Evolutionary conservation across 1,139 yeast species (phyloP), one percentile per base, ranked within the genome.

Genomic region (Hyphopichia wangnamkhiaoensis): DNA sequence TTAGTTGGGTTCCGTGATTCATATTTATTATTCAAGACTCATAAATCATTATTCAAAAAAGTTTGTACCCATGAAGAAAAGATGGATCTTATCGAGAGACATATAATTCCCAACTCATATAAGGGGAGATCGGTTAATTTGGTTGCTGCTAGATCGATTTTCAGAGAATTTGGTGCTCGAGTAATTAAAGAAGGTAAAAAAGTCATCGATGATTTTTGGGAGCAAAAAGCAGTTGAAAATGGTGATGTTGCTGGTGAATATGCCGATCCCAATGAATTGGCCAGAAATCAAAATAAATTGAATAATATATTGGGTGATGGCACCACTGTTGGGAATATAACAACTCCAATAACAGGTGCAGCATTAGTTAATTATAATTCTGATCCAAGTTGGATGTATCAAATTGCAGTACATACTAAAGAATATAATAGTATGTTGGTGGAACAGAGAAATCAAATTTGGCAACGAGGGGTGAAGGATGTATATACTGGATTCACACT

Each of bases 1-100:
- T 80, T 91, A 53, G 90, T 91, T 50, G 98, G 98, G 3, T 90
- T 90, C 64, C 76, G 98, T 52, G 98, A 93, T 59, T 89, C 97
- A 1, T 91, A 93, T 54, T 72, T 90, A 41, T 72, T 93, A 45
- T 93, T 93, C 68, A 95, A 90, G 57, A 87, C 91, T 37, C 97
- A 93, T 63, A 69, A 75, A 40, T 65, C 74, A 35, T 70, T 93
- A 39, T 84, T 77, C 68, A 89, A 91, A 58, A 79, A 86, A 45
- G 81, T 86, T 14, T 74, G 93, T 34, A 75, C 80, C 19, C 87
- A 87, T 44, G 85, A 79, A 26, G 95, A 90, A 56, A 91, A 93
- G 58, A 79, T 78, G 66, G 93, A 87, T 52, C 69, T 94, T 52
- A 89, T 93, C 39, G 82, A 83, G 34, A 76, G 95, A 27, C 90